Percentiles rank a stretch among this genome's conserved stretches.
These are phyloP conservation scores for Paecilomyces fulvus DNA, from an alignment of 2,329 filamentous ascomycete species.

Conservation along the genomic window DNA sequence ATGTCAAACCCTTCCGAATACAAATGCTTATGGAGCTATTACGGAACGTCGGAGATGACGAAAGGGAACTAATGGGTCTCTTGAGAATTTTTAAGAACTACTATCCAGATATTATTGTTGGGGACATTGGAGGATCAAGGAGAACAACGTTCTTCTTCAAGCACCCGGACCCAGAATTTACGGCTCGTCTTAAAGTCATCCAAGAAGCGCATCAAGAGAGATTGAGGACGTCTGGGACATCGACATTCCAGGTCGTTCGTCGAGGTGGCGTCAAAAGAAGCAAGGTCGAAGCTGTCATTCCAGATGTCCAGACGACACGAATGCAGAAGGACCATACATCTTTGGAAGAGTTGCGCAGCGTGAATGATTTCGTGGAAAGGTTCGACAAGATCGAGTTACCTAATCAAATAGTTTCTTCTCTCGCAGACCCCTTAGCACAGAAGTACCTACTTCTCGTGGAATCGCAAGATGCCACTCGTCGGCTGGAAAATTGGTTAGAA, in stretches of 20 bases:
- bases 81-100: conserved; percentile 83
- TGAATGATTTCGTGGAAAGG: conserved; percentile 59
- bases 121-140: conserved; percentile 47
- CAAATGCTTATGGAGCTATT: conserved; percentile 55
- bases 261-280: conserved; percentile 43
- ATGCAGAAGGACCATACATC: conserved; percentile 52
- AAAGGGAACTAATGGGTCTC: conserved; percentile 64
- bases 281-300: conserved; percentile 48
- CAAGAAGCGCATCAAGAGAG: conserved; percentile 48
- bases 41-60: conserved; percentile 50
- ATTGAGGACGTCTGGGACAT: conserved; percentile 36
- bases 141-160: conserved; percentile 34
- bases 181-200: conserved; percentile 57
- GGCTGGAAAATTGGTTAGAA: conserved; percentile 31
- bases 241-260: conserved; percentile 56
- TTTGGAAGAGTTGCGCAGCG: conserved; percentile 69
- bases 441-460: conserved; percentile 62
- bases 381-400: conserved; percentile 73
- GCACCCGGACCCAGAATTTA: conserved; percentile 72
- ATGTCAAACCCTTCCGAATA: conserved; percentile 77
- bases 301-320: conserved; percentile 64
- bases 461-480: conserved; percentile 41
- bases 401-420: conserved; percentile 68
- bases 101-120: conserved; percentile 79
- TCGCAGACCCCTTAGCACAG: conserved; percentile 68